Evolutionary conservation across 2,329 filamentous ascomycete species (phyloP).

Genomic region (Botryotinia globosa): DNA sequence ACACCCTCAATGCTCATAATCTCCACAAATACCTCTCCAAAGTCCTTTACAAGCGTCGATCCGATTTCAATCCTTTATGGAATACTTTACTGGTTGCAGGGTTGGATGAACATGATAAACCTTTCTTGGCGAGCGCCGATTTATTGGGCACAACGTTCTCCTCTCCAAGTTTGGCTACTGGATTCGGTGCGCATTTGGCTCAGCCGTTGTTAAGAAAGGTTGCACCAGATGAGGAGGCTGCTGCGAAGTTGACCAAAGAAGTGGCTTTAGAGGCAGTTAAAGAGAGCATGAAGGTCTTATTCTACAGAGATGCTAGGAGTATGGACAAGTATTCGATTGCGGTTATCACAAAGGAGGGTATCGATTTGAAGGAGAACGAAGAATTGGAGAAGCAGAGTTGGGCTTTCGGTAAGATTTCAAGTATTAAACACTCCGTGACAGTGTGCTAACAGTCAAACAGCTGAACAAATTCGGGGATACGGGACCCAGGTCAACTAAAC

Average conservation of each 20-base stretch:
- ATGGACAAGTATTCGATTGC: slow-evolving; percentile 90
- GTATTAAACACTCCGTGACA: not conserved
- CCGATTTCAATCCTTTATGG: slow-evolving; percentile 96
- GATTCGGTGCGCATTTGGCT: slow-evolving; percentile 89
- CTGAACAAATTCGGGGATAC: slow-evolving; percentile 90
- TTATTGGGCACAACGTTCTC: slow-evolving; percentile 90
- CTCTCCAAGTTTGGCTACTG: slow-evolving; percentile 84
- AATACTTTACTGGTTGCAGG: slow-evolving; percentile 92
- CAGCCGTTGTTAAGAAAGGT: slow-evolving; percentile 84
- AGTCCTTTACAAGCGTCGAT: slow-evolving; percentile 91
- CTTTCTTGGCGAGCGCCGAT: slow-evolving; percentile 90
- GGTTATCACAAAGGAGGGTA: slow-evolving; percentile 82
- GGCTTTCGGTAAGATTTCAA: slow-evolving; percentile 61
- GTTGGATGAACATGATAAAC: slow-evolving; percentile 72
- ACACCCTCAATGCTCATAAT: slow-evolving; percentile 80
- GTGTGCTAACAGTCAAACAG: slow-evolving; percentile 43
- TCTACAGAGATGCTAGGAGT: slow-evolving; percentile 93
- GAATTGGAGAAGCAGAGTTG: slow-evolving; percentile 94
- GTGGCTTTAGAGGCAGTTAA: slow-evolving; percentile 76
- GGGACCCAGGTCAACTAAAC: slow-evolving; percentile 69
- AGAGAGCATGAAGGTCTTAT: slow-evolving; percentile 98
- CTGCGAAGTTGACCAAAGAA: slow-evolving; percentile 69
- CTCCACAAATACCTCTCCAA: slow-evolving; percentile 96
- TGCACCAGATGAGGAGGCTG: slow-evolving; percentile 79
- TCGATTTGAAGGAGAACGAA: slow-evolving; percentile 80